Conservation (phyloP, 768 basidiomycete species). For the Macrolepiota dolichaula region DNA sequence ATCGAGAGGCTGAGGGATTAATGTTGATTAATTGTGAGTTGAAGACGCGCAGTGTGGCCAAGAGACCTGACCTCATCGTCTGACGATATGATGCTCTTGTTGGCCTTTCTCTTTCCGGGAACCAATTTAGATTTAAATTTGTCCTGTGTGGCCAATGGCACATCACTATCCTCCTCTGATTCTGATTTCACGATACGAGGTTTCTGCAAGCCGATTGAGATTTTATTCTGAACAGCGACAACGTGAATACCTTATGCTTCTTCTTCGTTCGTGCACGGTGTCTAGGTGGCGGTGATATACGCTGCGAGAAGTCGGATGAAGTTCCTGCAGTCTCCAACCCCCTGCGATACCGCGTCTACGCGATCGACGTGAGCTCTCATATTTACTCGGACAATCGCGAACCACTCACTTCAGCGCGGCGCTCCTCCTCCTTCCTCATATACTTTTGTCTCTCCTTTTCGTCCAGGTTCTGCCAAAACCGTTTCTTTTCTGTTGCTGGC, state of each 20-base stretch:
- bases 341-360: constrained; percentile 3
- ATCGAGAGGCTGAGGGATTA: neutral
- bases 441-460: constrained; percentile 19
- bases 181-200: neutral
- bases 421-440: constrained; percentile 12
- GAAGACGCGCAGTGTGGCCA: neutral
- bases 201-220: neutral
- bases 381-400: neutral
- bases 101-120: neutral
- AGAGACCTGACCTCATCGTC: constrained; percentile 7
- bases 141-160: neutral
- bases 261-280: neutral
- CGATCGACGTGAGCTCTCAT: neutral
- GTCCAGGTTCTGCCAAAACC: constrained; percentile 26
- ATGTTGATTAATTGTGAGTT: neutral
- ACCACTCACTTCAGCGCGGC: constrained; percentile 10
- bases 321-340: neutral
- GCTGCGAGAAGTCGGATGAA: neutral
- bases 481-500: constrained; percentile 35
- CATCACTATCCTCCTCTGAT: constrained; percentile 6
- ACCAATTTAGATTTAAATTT: neutral
- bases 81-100: neutral
- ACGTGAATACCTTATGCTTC: neutral
- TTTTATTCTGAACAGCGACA: neutral
- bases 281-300: neutral